Evolutionary conservation across 108 stramenopile species (phyloP), one percentile per base, ranked within the genome.

Genomic region (Aurantiochytrium sp.): DNA sequence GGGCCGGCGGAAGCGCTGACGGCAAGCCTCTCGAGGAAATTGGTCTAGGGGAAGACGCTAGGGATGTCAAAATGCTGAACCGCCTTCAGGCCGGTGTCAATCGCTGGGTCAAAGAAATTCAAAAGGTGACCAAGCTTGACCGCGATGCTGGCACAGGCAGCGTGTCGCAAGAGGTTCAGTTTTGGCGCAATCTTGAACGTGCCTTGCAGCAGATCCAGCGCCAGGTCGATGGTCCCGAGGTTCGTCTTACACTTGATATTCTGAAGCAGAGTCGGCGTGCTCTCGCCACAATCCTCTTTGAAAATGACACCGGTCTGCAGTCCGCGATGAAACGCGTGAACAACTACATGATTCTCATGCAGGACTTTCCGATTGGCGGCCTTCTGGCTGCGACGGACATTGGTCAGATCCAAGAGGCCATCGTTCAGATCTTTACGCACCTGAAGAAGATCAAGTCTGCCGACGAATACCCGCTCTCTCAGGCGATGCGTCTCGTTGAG

Each of bases 401-500:
- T 72, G 91, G 91, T 44, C 93, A 93, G 64, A 89, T 97, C 57
- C 91, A 92, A 0, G 60, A 64, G 18, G 93, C 95, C 4, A 72
- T 96, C 43, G 94, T 95, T 60, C 88, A 88, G 5, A 89, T 96
- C 21, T 97, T 98, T 91, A 95, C 95, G 89, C 93, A 95, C 90
- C 91, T 97, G n/a, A 93, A 93, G 28, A 98, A 96, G 94, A 91
- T 97, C 21, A 93, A 97, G 28, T 89, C 93, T 89, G 93, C 93
- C 12, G 94, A 95, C n/a, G 95, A 93, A 87, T 98, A 98, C 91
- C 94, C 94, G 47, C 92, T 97, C 72, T 95, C 94, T 72, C 90
- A 97, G 43, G 92, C 94, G 42, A 95, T 95, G 12, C 89, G 95
- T 59, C 93, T 98, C 44, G 89, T 97, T 44, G 95, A 96, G 93